phyloP scores from a whole-genome alignment of 805 yeast species.

The Hanseniaspora lindneri region DNA sequence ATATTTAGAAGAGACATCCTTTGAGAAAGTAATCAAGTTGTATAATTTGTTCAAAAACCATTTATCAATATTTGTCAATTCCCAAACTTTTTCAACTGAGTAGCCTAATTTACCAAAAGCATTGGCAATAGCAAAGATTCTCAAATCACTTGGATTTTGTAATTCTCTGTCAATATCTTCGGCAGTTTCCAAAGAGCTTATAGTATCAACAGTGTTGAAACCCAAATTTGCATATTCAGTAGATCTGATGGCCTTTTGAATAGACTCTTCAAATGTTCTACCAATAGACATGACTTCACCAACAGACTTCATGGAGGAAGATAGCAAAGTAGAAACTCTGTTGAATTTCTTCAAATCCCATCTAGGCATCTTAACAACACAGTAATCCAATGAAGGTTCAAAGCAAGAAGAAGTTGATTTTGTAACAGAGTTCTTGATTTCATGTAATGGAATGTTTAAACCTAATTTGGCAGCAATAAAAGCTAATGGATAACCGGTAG shows the following conservation, averaged over 20 bases:
- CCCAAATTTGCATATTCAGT: conserved; percentile 95
- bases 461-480: conserved; percentile 98
- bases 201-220: conserved; percentile 73
- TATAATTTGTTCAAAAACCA: conserved; percentile 89
- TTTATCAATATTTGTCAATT: conserved; percentile 80
- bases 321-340: conserved; percentile 85
- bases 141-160: conserved; percentile 94
- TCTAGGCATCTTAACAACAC: conserved; percentile 94
- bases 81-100: conserved; percentile 84
- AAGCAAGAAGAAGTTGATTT: conserved; percentile 92
- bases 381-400: conserved; percentile 92
- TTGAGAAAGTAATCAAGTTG: conserved; percentile 61
- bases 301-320: conserved; percentile 95
- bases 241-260: conserved; percentile 93
- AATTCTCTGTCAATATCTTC: conserved; percentile 86
- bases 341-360: conserved; percentile 96
- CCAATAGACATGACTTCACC: conserved; percentile 99
- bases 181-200: conserved; percentile 29
- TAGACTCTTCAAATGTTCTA: conserved; percentile 91
- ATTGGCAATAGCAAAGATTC: conserved; percentile 91
- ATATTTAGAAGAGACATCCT: conserved; percentile 46
- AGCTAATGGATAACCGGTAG: conserved; percentile 97
- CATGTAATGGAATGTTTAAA: conserved; percentile 86
- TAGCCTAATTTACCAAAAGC: conserved; percentile 73
- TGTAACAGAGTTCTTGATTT: conserved; percentile 91